Evolutionary conservation across 148 eudicot species (phyloP).

Genomic region (Pouteria glomerata): DNA sequence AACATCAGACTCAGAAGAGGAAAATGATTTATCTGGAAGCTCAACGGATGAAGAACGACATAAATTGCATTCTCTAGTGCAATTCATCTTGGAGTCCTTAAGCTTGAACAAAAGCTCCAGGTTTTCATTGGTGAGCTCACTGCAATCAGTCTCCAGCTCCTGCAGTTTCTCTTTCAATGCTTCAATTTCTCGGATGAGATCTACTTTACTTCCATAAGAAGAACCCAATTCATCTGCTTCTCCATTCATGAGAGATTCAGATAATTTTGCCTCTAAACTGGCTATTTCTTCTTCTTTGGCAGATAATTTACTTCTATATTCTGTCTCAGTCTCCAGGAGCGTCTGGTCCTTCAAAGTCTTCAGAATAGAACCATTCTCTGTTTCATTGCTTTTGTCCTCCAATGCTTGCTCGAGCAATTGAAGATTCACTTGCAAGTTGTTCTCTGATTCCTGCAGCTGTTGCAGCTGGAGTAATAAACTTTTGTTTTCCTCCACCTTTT

Average conservation of each 20-base stretch:
- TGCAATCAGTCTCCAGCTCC: constrained; percentile 72
- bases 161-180: constrained; percentile 47
- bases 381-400: constrained; percentile 35
- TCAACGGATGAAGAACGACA: constrained; percentile 21
- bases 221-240: constrained; percentile 16
- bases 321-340: constrained; percentile 38
- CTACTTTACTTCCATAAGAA: constrained; percentile 12
- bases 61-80: constrained; percentile 15
- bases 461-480: constrained; percentile 35
- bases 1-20: constrained; percentile 30
- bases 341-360: constrained; percentile 25
- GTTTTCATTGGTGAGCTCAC: constrained; percentile 79
- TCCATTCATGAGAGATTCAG: constrained; percentile 21
- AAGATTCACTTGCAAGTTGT: constrained; percentile 36
- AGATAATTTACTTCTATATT: constrained; percentile 39
- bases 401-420: constrained; percentile 42
- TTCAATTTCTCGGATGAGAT: constrained; percentile 41
- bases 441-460: constrained; percentile 51
- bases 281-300: constrained; percentile 60
- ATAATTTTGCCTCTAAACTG: constrained; percentile 41
- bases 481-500: constrained; percentile 25
- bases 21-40: constrained; percentile 15
- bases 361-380: constrained; percentile 34
- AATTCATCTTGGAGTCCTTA: constrained; percentile 38
- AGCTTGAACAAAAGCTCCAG: constrained; percentile 62